Base-by-base conservation (phyloP, 345 rosid genomes). In the Nephelium lappaceum region DNA sequence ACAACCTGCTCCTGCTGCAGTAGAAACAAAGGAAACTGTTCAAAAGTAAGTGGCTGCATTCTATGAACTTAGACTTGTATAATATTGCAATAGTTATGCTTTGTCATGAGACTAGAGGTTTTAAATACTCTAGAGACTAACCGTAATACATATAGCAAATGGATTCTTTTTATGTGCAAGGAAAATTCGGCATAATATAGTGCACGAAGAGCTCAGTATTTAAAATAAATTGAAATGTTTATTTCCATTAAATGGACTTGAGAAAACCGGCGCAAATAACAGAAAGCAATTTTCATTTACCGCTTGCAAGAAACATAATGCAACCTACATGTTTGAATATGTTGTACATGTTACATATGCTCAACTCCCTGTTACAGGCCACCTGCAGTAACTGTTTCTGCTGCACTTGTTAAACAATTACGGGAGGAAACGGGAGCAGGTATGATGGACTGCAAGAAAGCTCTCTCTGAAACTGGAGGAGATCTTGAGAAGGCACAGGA, bases 401-500 rank as follows among this genome's bases (percentile, higher is more conserved):
- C 97, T 45, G 91, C 90, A 72, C 92, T 96, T 38, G 97, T 96
- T 72, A 96, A 96, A 83, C 95, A 95, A 83, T 86, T 96, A 68
- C 89, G 98, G 42, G 99, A 93, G 74, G 98, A 96, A 86, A 92
- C 95, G 4, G 98, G 99, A 83, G 99, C 98, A 0, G 99, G 98
- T 43, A 95, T 93, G 98, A 93, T 93, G 99, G 97, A 95, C 83
- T 93, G 99, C 91, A 95, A 93, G 90, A 95, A 92, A 81, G 97
- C 98, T 64, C 84, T 95, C 45, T 83, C 99, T 1, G 98, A 93
- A 86, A 91, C 94, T 27, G 97, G 87, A 77, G 98, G 98, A 18
- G 89, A 95, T 77, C 93, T 93, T 31, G 95, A 92, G 87, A 95
- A 90, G 87, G 99, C 97, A 66, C 97, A 95, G 78, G 98, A 95